Conservation (phyloP, 192 early-diverging fungal species). For the Phycomyces nitens region DNA sequence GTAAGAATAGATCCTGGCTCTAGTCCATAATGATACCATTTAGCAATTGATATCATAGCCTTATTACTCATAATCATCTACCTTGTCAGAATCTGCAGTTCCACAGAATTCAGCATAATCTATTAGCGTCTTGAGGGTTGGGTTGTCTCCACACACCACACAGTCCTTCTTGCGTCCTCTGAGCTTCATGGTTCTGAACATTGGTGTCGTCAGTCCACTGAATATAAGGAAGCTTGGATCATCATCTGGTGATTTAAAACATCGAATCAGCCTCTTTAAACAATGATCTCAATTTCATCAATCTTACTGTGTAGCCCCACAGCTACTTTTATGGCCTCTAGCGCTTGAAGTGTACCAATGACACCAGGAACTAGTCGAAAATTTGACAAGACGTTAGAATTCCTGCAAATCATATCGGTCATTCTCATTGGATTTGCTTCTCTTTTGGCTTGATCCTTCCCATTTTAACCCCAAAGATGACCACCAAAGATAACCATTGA, state of each 20-base stretch:
- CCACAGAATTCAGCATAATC: slow-evolving; percentile 95
- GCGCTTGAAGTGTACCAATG: slow-evolving; percentile 88
- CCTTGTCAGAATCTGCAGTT: slow-evolving; percentile 71
- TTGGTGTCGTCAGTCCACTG: slow-evolving; percentile 63
- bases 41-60: neutral
- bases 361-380: slow-evolving; percentile 78
- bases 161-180: slow-evolving; percentile 68
- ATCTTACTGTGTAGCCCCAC: slow-evolving; percentile 39
- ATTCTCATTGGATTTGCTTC: no score
- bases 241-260: slow-evolving; percentile 18
- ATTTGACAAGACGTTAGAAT: neutral
- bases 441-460: no score
- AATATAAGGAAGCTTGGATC: slow-evolving; percentile 74
- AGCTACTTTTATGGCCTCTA: slow-evolving; percentile 87
- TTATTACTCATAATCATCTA: slow-evolving; percentile 12
- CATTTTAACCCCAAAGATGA: no score
- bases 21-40: neutral
- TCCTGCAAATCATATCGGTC: neutral
- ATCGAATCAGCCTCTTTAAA: neutral
- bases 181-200: slow-evolving; percentile 79
- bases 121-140: slow-evolving; percentile 75
- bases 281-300: no score
- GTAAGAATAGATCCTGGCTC: neutral
- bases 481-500: no score
- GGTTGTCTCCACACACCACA: slow-evolving; percentile 81